Conservation (phyloP, 164 flowering plant genomes). For the Vitis riparia region DNA sequence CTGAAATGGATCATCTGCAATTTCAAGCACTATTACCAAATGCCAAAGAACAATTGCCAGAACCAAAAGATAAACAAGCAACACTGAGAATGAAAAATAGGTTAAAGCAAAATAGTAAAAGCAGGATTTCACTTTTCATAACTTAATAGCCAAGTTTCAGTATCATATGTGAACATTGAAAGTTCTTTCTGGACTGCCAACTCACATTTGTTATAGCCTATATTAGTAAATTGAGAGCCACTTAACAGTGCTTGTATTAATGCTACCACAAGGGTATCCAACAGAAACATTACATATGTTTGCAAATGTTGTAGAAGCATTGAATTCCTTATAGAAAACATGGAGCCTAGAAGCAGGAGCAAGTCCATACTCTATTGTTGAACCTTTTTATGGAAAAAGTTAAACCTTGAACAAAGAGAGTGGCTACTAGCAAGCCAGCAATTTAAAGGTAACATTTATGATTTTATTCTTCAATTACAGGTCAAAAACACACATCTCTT, state of each 20-base stretch:
- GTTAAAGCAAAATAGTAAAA: background rate
- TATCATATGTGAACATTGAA: background rate
- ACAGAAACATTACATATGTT: background rate
- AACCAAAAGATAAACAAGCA: background rate
- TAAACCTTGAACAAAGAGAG: background rate
- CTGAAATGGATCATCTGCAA: background rate
- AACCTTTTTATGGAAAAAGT: background rate
- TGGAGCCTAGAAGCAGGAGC: background rate
- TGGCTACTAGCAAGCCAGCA: background rate
- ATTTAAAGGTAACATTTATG: background rate
- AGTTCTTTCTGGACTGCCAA: background rate
- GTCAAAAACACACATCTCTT: too few species aligned
- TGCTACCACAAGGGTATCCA: background rate
- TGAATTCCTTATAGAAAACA: background rate
- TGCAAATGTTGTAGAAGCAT: background rate
- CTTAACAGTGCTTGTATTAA: background rate
- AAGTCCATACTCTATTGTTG: background rate
- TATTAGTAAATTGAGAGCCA: background rate
- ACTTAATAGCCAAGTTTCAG: constrained; percentile 1
- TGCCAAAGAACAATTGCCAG: background rate
- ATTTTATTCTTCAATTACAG: background rate
- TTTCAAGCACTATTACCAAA: background rate
- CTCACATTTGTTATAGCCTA: background rate
- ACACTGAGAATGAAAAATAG: background rate
- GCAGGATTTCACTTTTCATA: background rate